phyloP scores from a whole-genome alignment of 2,329 filamentous ascomycete species.

The Clathrospora elynae region DNA sequence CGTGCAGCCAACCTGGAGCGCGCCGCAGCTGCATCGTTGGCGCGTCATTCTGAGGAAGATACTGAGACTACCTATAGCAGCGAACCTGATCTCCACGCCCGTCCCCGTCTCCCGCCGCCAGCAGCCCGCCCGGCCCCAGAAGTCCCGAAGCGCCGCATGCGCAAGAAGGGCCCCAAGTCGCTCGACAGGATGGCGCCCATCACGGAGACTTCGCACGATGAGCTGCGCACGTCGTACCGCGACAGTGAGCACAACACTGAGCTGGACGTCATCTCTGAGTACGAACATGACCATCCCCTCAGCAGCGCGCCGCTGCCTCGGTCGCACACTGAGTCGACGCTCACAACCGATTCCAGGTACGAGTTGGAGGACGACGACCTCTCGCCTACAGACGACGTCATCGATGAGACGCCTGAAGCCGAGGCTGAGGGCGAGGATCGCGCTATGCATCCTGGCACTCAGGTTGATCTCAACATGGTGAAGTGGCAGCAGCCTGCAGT shows the following conservation, averaged over 20 bases:
- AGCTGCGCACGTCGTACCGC: conserved; percentile 15
- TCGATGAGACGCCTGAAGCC: neutral
- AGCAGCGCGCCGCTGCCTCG: conserved; percentile 2
- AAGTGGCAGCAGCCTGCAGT: conserved; percentile 2
- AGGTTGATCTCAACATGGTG: conserved; percentile 3
- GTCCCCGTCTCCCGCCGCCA: conserved; percentile 1
- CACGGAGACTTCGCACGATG: conserved; percentile 30
- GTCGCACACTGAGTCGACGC: conserved; percentile 4
- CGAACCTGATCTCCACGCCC: conserved; percentile 10
- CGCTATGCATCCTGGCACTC: conserved; percentile 6
- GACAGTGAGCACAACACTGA: conserved; percentile 18
- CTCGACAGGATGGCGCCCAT: conserved; percentile 33
- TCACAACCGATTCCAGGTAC: conserved; percentile 3
- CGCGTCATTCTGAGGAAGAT: conserved; percentile 4
- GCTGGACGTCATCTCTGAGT: conserved; percentile 27
- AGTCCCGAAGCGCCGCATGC: conserved; percentile 10
- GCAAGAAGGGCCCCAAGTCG: conserved; percentile 21
- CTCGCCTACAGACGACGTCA: conserved; percentile 13
- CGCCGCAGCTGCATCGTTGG: neutral
- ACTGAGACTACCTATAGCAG: conserved; percentile 15
- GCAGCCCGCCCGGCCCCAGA: conserved; percentile 7
- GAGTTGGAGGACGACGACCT: conserved; percentile 19
- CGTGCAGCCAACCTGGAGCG: conserved; percentile 5
- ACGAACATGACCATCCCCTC: conserved; percentile 10
- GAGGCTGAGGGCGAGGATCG: conserved; percentile 5